Percentiles rank a stretch among this genome's conserved stretches.
Evolutionary conservation across 164 flowering plant species (phyloP).

Genomic region (Magnolia changhungtana): DNA sequence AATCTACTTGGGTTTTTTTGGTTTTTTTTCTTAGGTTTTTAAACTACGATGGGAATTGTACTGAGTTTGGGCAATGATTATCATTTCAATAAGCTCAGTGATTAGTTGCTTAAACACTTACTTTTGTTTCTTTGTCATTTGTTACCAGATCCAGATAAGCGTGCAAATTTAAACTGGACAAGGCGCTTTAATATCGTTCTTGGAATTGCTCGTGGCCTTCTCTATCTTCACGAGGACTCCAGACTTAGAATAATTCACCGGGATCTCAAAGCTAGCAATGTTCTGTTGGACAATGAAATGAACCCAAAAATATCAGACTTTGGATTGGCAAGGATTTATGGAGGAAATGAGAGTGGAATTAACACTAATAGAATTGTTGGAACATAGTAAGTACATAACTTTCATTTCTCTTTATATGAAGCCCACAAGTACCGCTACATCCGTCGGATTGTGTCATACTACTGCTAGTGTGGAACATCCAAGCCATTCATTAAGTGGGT

Average conservation of each 20-base stretch:
- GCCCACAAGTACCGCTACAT: too few species aligned
- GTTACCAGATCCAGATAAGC: not conserved
- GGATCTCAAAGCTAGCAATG: slow-evolving; percentile 56
- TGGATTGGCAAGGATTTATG: slow-evolving; percentile 42
- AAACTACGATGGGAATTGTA: too few species aligned
- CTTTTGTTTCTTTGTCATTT: not conserved
- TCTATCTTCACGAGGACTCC: slow-evolving; percentile 62
- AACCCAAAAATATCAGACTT: slow-evolving; percentile 50
- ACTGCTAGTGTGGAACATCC: too few species aligned
- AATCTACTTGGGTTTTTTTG: too few species aligned
- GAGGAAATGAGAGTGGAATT: slow-evolving; percentile 17
- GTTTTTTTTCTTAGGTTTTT: too few species aligned
- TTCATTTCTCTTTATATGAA: not conserved
- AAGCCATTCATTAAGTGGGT: too few species aligned
- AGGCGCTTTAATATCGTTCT: slow-evolving; percentile 20
- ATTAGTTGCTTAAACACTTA: too few species aligned
- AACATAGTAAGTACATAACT: slow-evolving; percentile 32
- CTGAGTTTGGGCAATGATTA: too few species aligned
- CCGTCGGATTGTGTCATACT: too few species aligned
- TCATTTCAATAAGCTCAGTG: too few species aligned
- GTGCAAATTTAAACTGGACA: slow-evolving; percentile 13
- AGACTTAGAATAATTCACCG: slow-evolving; percentile 44
- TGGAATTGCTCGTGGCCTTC: slow-evolving; percentile 52
- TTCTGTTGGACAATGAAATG: slow-evolving; percentile 45
- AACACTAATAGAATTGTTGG: slow-evolving; percentile 29